Evolutionary conservation across 1,284 basidiomycete species (phyloP).

Genomic region (Sporisorium exsertum): DNA sequence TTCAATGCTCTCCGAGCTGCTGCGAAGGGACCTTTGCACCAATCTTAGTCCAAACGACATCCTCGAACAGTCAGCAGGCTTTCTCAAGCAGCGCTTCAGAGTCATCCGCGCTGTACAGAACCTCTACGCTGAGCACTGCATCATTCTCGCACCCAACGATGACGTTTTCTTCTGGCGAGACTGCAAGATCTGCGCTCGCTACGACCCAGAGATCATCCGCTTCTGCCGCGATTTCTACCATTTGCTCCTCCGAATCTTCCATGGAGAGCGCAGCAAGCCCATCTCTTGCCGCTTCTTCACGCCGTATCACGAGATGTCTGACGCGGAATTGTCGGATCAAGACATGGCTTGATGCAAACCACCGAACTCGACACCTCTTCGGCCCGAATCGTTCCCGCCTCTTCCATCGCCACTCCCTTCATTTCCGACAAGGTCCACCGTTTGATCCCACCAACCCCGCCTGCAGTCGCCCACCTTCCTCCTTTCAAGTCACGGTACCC

Average conservation of each 20-base stretch:
- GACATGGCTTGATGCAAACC: not conserved
- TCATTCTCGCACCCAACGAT: constrained; percentile 33
- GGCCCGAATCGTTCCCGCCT: not conserved
- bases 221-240: constrained; percentile 34
- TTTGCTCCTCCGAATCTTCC: constrained; percentile 25
- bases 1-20: constrained; percentile 27
- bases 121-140: constrained; percentile 26
- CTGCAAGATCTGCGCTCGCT: constrained; percentile 29
- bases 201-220: constrained; percentile 37
- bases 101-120: constrained; percentile 28
- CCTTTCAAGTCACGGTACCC: not conserved
- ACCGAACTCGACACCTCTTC: not conserved
- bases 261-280: constrained; percentile 19
- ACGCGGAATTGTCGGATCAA: constrained; percentile 8
- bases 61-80: constrained; percentile 12
- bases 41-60: constrained; percentile 20
- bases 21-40: constrained; percentile 36
- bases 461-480: not conserved
- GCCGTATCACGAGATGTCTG: constrained; percentile 18
- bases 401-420: not conserved
- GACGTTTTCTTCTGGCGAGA: constrained; percentile 28
- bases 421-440: not conserved
- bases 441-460: not conserved
- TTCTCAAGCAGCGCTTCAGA: constrained; percentile 20
- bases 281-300: constrained; percentile 25